Evolutionary conservation across 1,139 yeast species (phyloP).

Genomic region (Hanseniaspora gamundiae): DNA sequence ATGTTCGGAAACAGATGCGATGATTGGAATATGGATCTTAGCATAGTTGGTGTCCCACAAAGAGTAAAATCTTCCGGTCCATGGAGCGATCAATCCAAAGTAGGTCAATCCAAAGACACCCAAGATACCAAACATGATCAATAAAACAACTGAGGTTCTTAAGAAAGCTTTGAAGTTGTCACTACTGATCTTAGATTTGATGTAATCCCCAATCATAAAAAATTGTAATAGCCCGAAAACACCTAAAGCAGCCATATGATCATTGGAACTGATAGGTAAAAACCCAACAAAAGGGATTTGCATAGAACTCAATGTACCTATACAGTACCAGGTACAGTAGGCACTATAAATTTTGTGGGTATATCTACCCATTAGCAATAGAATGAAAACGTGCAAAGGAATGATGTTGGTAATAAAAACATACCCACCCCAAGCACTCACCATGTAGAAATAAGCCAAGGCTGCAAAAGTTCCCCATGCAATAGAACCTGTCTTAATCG

Average conservation of each 20-base stretch:
- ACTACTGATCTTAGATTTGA: conserved; percentile 61
- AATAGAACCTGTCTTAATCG: conserved; percentile 82
- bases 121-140: conserved; percentile 50
- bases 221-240: conserved; percentile 91
- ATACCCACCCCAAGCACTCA: conserved; percentile 99
- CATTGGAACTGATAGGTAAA: conserved; percentile 91
- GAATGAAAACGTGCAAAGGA: conserved; percentile 87
- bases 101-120: conserved; percentile 75
- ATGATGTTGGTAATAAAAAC: conserved; percentile 96
- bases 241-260: conserved; percentile 97
- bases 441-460: conserved; percentile 92
- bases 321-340: conserved; percentile 91
- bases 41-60: conserved; percentile 98
- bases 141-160: conserved; percentile 42
- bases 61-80: conserved; percentile 99
- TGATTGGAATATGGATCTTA: conserved; percentile 94
- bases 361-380: conserved; percentile 91
- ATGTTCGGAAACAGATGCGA: conserved; percentile 97
- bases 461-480: conserved; percentile 80
- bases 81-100: conserved; percentile 92
- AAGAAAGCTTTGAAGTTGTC: conserved; percentile 67
- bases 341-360: conserved; percentile 74
- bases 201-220: conserved; percentile 75
- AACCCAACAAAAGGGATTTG: conserved; percentile 98
- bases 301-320: conserved; percentile 96